Percentiles rank a stretch among this genome's conserved stretches.
These are phyloP conservation scores for Clonostachys byssicola DNA, from an alignment of 2,329 filamentous ascomycete species.

Conservation along the genomic window DNA sequence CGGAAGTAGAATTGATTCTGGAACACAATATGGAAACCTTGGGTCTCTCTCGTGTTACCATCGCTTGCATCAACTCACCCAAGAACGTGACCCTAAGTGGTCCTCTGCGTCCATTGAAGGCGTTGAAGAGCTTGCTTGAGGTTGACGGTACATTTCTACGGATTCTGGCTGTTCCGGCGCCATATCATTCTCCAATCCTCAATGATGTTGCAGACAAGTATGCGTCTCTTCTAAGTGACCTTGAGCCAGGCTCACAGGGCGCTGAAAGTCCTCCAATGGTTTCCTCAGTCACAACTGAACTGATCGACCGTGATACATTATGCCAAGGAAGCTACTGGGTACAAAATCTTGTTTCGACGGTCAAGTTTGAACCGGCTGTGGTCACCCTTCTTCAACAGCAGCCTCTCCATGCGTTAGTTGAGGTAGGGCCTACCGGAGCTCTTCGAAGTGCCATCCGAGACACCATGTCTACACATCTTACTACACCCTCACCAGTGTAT, in stretches of 20 bases:
- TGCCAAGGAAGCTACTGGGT: constrained; percentile 5
- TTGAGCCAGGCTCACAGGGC: constrained; percentile 11
- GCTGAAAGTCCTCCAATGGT: constrained; percentile 17
- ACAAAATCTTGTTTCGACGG: constrained; percentile 7
- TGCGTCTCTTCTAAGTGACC: constrained; percentile 2
- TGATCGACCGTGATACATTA: neutral
- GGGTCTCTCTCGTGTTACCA: constrained; percentile 5
- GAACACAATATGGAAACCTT: neutral
- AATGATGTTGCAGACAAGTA: constrained; percentile 15
- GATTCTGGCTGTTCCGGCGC: constrained; percentile 24
- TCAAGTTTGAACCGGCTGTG: constrained; percentile 1
- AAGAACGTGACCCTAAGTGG: constrained; percentile 28
- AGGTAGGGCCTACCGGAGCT: too few species aligned
- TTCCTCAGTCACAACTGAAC: neutral
- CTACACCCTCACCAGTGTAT: too few species aligned
- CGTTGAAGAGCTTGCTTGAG: constrained; percentile 2
- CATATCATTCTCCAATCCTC: constrained; percentile 36
- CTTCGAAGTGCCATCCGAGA: too few species aligned
- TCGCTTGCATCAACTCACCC: constrained; percentile 32
- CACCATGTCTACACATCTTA: too few species aligned
- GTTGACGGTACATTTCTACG: constrained; percentile 15
- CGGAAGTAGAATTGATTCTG: neutral
- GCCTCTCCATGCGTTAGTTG: too few species aligned
- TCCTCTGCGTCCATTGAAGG: constrained; percentile 7
- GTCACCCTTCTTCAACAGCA: too few species aligned